phyloP scores from a whole-genome alignment of 352 stramenopile species.

The Pythium monospermum region DNA sequence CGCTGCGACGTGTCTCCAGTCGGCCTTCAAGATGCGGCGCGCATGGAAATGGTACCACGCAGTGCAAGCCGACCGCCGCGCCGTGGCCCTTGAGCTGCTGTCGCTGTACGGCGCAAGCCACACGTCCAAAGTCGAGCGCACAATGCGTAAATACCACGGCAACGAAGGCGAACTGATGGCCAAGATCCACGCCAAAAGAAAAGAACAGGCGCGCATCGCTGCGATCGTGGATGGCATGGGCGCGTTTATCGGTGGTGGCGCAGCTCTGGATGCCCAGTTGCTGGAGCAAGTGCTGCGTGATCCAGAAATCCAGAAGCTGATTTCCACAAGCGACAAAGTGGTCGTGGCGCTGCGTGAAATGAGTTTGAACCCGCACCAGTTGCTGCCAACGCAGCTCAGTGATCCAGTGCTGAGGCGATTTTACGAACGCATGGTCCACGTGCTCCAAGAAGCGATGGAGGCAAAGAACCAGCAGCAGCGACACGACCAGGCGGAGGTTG shows the following conservation, averaged over 20 bases:
- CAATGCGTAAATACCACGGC: constrained; percentile 22
- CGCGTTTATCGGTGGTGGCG: constrained; percentile 2
- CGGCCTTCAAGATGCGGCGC: constrained; percentile 7
- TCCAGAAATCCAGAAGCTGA: constrained; percentile 29
- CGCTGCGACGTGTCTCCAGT: constrained; percentile 16
- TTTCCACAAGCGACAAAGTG: constrained; percentile 39
- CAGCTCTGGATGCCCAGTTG: constrained; percentile 21
- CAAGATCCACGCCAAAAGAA: constrained; percentile 18
- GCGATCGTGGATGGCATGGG: constrained; percentile 13
- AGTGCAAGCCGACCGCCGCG: constrained; percentile 12
- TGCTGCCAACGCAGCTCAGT: constrained; percentile 39
- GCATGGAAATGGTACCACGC: constrained; percentile 13
- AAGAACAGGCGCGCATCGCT: constrained; percentile 11
- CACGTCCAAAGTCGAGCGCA: constrained; percentile 18
- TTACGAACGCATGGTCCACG: constrained; percentile 42
- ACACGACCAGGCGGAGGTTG: not conserved
- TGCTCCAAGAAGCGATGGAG: constrained; percentile 16
- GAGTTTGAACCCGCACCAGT: constrained; percentile 46
- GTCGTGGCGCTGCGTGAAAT: constrained; percentile 57
- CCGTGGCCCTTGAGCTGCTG: constrained; percentile 13
- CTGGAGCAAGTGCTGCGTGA: constrained; percentile 53
- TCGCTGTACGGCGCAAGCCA: constrained; percentile 20
- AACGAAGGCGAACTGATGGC: constrained; percentile 9
- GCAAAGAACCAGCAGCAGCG: constrained; percentile 14
- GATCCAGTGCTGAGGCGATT: constrained; percentile 43